Evolutionary conservation across 139 green algal genomes (phyloP), one percentile per base, ranked within the genome.

Genomic region (Chlamydomonas schloesseri): DNA sequence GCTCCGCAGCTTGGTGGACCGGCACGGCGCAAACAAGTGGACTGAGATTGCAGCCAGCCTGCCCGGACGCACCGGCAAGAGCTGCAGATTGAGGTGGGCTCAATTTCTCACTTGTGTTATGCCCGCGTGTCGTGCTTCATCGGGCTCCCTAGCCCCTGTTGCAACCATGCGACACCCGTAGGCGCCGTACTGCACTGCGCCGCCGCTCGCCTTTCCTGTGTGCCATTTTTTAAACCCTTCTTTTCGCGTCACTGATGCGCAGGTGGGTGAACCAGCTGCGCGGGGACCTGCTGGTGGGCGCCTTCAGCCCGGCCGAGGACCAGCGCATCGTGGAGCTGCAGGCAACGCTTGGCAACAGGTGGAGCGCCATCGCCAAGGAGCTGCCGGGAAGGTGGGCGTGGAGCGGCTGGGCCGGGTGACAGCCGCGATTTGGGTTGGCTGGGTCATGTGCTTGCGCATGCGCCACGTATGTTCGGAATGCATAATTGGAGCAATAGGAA

Each of bases 11-110:
- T 65, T 97, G 0, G 94, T 98, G 5, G 70, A 72, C 13, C 82
- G 93, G 62, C 91, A 94, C 42, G 96, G 96, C 1, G 55, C 94
- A 3, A 94, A 93, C 64, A 97, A 94, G 31, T 97, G 94, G 94
- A 91, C 88, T 0, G 71, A 88, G 2, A 93, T 97, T 20, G 92
- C 94, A 3, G 77, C 89, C 17, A 28, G 82, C 47, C 88, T 97
- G 36, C 84, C 91, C 11, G 92, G 93, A 0, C 83, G 94, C 26
- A 93, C 87, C 28, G 92, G 91, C 60, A 97, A 97, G 88, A 94
- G 92, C 73, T 96, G 94, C 72, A 81, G 94, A 2, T 83, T 96
- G 6, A 88, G 94, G 88, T 92, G 53, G 17, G 90, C 18, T 28
- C 50, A n/a, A n/a, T n/a, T n/a, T n/a, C n/a, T n/a, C n/a, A n/a